Base-by-base conservation (phyloP, 2,329 filamentous ascomycete genomes). In the Nigrospora sphaerica region DNA sequence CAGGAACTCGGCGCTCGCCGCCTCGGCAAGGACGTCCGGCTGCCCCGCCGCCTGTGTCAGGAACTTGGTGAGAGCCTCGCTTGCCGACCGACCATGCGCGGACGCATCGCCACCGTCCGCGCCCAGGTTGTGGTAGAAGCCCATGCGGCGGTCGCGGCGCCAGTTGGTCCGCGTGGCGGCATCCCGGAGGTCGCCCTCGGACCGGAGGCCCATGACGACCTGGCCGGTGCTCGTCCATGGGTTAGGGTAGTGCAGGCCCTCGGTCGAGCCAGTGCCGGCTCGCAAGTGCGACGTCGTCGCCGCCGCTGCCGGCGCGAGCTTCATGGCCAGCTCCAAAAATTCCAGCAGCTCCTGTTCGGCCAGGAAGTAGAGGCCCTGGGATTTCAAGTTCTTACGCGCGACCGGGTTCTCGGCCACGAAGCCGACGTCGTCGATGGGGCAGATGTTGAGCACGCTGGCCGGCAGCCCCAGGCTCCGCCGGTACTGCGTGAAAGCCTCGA, bases 401-500 rank as follows among this genome's bases (percentile, higher is more conserved):
- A 14, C 34, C 38, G 39, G 7, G 28, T 43, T 17, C 32, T 34
- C 40, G 12, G 46, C 36, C 2, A 50, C 39, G 32, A 38, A 53
- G 13, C 51, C 50, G 3, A 44, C 39, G 19, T 46, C 47, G 17
- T 39, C 36, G 17, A 70, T 49, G 1, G 50, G 46, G 2, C 66
- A 63, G n/a, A 69, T 54, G 45, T 69, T 55, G 6, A 70, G 55
- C 13, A 48, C 46, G 1, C 56, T 55, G 13, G 61, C 66, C 2
- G 62, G 52, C 2, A 63, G 48, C 1, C 61, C 61, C 12, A 45
- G 48, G 3, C 38, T 40, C 6, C 54, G 47, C 6, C 64, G 56
- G 42, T 61, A 62, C 14, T 56, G 52, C 17, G 54, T 58, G 13
- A 67, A 55, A 14, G 53, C 52, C 19, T 64, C 57, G 39, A 63